Base-by-base conservation (phyloP, 1,284 basidiomycete genomes). In the Trametes pubescens region DNA sequence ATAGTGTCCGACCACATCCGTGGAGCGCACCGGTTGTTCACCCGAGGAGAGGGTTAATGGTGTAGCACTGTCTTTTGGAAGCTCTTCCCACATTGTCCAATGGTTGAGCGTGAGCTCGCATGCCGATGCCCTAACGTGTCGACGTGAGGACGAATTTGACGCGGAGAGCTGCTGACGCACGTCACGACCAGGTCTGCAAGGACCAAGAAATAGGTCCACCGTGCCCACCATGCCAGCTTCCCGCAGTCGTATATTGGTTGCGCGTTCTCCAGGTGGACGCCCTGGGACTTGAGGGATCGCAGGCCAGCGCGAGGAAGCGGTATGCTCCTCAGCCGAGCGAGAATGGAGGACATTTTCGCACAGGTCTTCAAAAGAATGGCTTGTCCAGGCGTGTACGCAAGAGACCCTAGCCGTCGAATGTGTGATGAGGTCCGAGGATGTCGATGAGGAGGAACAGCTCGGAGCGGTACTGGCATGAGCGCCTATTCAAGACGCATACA, bases 61-160 rank as follows among this genome's bases (percentile, higher is more conserved):
- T 16, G 67, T 24, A 18, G 56, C 51, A 18, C 61, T 49, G 46
- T 68, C 65, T 49, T 71, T 62, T 8, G 73, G 65, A 21, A 69
- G 60, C 49, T 73, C 66, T 18, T 75, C 71, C 53, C 69, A 71
- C n/a, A 64, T 54, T 10, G 79, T 78, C 79, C 79, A 81, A 55
- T 78, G 75, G 58, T 74, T 74, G 72, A 77, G 77, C 4, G 76
- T 75, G n/a, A 80, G 68, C 58, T 81, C 79, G 46, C 75, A 74
- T 48, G 75, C 74, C 2, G 75, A 69, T 2, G 73, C 73, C 35
- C 78, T 79, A 53, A 51, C 57, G 55, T 35, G 22, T 2, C n/a
- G 26, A 21, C 16, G 21, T 38, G 22, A 22, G 34, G 21, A 13
- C 21, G 8, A 22, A 9, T 13, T 24, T 10, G 22, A 5, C 5